Conservation (phyloP, 257 asterid genomes). For the Rauvolfia tetraphylla region DNA sequence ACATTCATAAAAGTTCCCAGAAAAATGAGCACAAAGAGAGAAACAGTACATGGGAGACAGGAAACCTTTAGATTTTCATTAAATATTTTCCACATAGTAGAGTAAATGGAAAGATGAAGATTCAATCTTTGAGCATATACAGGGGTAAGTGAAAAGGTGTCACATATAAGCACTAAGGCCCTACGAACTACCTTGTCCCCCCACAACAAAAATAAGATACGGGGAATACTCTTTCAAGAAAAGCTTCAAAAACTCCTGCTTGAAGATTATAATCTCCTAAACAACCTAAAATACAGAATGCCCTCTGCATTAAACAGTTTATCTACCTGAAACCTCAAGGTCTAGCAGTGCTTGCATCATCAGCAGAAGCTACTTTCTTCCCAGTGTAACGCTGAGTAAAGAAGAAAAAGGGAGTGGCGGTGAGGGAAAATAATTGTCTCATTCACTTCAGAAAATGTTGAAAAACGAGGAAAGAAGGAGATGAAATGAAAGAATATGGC, state of each 20-base stretch:
- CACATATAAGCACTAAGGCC: constrained; percentile 11
- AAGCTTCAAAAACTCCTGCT: background rate
- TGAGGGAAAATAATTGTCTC: background rate
- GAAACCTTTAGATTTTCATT: constrained; percentile 11
- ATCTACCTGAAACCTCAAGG: constrained; percentile 48
- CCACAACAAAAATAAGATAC: constrained; percentile 7
- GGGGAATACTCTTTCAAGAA: constrained; percentile 3
- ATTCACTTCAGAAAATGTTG: background rate
- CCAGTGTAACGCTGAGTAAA: constrained; percentile 71
- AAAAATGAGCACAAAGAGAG: background rate
- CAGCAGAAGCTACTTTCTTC: constrained; percentile 60
- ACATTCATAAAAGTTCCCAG: background rate
- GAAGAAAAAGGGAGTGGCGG: background rate
- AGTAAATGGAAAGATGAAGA: constrained; percentile 17
- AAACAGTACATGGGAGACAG: constrained; percentile 2
- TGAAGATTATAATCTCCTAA: constrained; percentile 21
- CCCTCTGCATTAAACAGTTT: constrained; percentile 27
- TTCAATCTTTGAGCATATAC: constrained; percentile 17
- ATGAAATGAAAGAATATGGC: background rate
- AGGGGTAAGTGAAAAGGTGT: constrained; percentile 11
- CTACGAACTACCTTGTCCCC: background rate
- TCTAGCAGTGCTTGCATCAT: constrained; percentile 49
- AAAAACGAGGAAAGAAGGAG: background rate
- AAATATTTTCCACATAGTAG: constrained; percentile 19
- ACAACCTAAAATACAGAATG: constrained; percentile 28